These are phyloP conservation scores for Penicillium antarcticum DNA, from an alignment of 495 filamentous ascomycete genomes.

Conservation along the genomic window DNA sequence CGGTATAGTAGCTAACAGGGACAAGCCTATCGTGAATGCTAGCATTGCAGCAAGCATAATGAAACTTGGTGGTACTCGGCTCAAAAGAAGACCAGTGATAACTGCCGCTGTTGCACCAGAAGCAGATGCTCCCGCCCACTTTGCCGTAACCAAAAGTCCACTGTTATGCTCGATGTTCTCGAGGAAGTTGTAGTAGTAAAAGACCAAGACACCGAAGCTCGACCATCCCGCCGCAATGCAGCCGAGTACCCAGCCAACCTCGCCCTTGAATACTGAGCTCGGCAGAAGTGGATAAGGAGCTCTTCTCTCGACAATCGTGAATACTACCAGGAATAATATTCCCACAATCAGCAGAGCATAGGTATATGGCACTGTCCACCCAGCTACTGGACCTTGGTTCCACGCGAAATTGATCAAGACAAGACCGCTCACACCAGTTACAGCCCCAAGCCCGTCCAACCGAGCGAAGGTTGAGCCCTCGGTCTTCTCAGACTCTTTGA, in stretches of 20 bases:
- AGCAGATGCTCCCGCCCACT: slow-evolving; percentile 34
- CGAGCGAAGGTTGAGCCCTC: slow-evolving; percentile 6
- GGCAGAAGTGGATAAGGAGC: slow-evolving; percentile 53
- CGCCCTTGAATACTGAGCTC: slow-evolving; percentile 42
- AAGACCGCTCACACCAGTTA: slow-evolving; percentile 51
- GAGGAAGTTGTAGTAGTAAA: slow-evolving; percentile 44
- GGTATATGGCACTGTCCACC: slow-evolving; percentile 53
- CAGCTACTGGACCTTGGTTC: slow-evolving; percentile 59
- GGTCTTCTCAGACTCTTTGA: background rate
- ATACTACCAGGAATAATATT: slow-evolving; percentile 44
- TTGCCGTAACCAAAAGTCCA: slow-evolving; percentile 36
- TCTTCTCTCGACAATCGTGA: slow-evolving; percentile 49
- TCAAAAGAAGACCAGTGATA: slow-evolving; percentile 41
- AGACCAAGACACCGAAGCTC: slow-evolving; percentile 50
- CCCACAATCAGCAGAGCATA: slow-evolving; percentile 56
- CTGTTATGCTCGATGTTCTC: slow-evolving; percentile 26
- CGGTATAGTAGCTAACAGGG: slow-evolving; percentile 33
- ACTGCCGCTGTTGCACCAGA: slow-evolving; percentile 40
- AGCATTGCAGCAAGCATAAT: slow-evolving; percentile 51
- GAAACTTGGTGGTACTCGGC: slow-evolving; percentile 29
- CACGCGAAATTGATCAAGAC: slow-evolving; percentile 59
- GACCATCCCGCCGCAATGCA: slow-evolving; percentile 56
- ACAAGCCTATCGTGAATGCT: slow-evolving; percentile 37
- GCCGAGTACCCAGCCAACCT: slow-evolving; percentile 52
- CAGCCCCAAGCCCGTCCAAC: slow-evolving; percentile 38